Percentiles rank a stretch among this genome's conserved stretches.
Evolutionary conservation across 768 basidiomycete species (phyloP).

Genomic region (Lentinula detonsa): DNA sequence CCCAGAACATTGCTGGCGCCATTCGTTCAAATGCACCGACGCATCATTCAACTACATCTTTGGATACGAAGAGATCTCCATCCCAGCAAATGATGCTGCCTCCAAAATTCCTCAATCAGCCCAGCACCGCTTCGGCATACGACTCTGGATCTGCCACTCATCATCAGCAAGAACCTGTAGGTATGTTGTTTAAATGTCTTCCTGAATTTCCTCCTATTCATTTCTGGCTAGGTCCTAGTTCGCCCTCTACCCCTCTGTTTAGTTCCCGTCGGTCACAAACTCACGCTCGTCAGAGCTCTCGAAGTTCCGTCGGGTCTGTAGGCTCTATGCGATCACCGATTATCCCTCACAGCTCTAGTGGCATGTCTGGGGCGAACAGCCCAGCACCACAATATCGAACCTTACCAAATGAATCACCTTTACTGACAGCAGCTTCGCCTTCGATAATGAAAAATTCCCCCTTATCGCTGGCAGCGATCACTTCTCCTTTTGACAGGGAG

Average conservation of each 20-base stretch:
- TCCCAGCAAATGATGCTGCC: neutral
- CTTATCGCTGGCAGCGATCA: slow-evolving; percentile 4
- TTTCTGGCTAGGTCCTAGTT: neutral
- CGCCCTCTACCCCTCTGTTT: neutral
- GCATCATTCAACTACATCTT: neutral
- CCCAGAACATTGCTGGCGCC: neutral
- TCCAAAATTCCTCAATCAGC: neutral
- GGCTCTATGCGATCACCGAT: slow-evolving; percentile 1
- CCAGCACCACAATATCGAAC: neutral
- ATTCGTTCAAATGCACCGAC: neutral
- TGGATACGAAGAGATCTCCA: neutral
- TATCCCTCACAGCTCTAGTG: neutral
- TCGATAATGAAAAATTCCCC: neutral
- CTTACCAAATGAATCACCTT: neutral
- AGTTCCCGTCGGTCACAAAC: neutral
- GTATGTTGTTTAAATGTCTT: neutral
- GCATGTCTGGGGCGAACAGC: neutral
- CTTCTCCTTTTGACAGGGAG: slow-evolving; percentile 3
- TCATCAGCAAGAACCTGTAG: neutral
- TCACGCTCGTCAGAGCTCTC: slow-evolving; percentile 3
- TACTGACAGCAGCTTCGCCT: neutral
- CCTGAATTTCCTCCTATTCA: neutral
- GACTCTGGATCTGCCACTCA: neutral
- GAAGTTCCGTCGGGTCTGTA: neutral
- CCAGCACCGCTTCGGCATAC: neutral